These are phyloP conservation scores for Barnettozyma siamensis DNA, from an alignment of 805 yeast genomes.

Conservation along the genomic window DNA sequence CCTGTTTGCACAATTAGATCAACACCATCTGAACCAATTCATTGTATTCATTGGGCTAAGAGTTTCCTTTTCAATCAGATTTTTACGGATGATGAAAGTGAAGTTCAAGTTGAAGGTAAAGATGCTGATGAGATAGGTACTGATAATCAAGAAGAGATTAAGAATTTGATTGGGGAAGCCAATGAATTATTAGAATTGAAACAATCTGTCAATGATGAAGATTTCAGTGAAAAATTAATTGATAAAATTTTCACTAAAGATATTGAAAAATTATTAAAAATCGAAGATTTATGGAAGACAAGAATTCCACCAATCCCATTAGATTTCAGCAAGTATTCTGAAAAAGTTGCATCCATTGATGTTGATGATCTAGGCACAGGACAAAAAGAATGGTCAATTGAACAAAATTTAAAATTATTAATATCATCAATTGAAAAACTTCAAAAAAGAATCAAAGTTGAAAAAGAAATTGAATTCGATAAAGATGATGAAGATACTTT, in stretches of 20 bases:
- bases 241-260: constrained; percentile 66
- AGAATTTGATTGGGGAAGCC: constrained; percentile 57
- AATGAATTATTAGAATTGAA: constrained; percentile 55
- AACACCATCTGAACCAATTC: constrained; percentile 94
- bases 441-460: constrained; percentile 38
- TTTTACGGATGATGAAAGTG: constrained; percentile 48
- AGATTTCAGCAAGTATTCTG: constrained; percentile 23
- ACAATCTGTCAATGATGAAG: constrained; percentile 29
- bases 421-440: constrained; percentile 42
- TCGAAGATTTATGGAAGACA: constrained; percentile 75
- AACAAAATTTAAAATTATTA: constrained; percentile 60
- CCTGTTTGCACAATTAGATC: constrained; percentile 97
- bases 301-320: constrained; percentile 67
- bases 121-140: constrained; percentile 46
- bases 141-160: constrained; percentile 58
- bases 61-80: constrained; percentile 79
- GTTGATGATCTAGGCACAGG: constrained; percentile 25
- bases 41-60: constrained; percentile 97
- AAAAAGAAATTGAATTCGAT: constrained; percentile 60
- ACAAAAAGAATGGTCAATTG: constrained; percentile 50
- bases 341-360: constrained; percentile 12
- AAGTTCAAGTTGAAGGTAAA: constrained; percentile 27
- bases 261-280: constrained; percentile 61
- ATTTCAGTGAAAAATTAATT: constrained; percentile 40
- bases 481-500: constrained; percentile 93